Evolutionary conservation across 2,329 filamentous ascomycete species (phyloP).

Genomic region (Raffaelea arxii): DNA sequence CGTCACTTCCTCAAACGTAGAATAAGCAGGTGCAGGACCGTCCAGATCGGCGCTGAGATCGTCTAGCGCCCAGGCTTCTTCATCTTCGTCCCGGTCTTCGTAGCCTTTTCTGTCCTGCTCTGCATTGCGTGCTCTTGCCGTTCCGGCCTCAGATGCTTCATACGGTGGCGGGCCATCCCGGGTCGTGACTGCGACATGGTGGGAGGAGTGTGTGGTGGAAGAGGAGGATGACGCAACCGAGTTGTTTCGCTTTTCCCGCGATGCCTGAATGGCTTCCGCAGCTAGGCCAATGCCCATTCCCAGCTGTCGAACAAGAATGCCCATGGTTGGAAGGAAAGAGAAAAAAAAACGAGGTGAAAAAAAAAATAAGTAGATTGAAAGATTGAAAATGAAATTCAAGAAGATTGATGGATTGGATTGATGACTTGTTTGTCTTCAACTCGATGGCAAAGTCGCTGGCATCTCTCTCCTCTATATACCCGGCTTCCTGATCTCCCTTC

Average conservation of each 20-base stretch:
- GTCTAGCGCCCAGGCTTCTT: conserved; percentile 17
- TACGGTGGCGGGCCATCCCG: conserved; percentile 10
- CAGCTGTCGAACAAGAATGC: neutral
- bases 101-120: conserved; percentile 7
- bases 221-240: no score
- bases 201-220: no score
- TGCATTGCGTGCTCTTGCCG: conserved; percentile 1
- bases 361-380: no score
- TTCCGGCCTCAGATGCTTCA: conserved; percentile 7
- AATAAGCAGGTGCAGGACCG: conserved; percentile 9
- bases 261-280: conserved; percentile 14
- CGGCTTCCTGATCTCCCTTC: no score
- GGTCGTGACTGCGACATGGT: no score
- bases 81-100: conserved; percentile 8
- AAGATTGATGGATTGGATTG: no score
- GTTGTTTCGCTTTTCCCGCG: conserved; percentile 8
- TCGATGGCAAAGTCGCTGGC: no score
- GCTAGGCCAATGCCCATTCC: conserved; percentile 13
- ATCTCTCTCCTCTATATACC: no score
- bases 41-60: conserved; percentile 15
- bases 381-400: no score
- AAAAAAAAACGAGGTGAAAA: no score
- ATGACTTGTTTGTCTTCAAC: no score
- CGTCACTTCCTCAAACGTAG: neutral
- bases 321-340: conserved; percentile 3